phyloP scores from a whole-genome alignment of 2,329 filamentous ascomycete species.

The Penicillium sp. region DNA sequence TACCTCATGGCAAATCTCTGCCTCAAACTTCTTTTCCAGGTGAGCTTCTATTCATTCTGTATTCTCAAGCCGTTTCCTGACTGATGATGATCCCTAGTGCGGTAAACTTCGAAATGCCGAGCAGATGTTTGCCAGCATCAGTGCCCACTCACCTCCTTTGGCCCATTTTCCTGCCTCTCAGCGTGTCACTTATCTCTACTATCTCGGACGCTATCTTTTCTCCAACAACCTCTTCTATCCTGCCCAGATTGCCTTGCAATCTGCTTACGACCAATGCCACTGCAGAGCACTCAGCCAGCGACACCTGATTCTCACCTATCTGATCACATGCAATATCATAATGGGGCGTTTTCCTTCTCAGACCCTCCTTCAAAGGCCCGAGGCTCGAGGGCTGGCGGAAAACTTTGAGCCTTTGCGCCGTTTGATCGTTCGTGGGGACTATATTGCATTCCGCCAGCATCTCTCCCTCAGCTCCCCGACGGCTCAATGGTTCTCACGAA shows the following conservation, averaged over 20 bases:
- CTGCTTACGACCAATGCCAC: conserved; percentile 73
- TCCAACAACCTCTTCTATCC: conserved; percentile 76
- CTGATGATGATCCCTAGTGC: conserved; percentile 50
- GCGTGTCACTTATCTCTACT: conserved; percentile 88
- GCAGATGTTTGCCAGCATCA: conserved; percentile 85
- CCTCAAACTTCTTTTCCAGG: conserved; percentile 78
- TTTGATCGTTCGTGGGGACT: conserved; percentile 68
- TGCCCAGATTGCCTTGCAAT: conserved; percentile 68
- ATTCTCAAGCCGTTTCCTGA: background rate
- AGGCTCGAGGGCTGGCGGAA: conserved; percentile 59
- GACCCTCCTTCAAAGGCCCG: conserved; percentile 62
- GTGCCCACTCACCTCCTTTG: conserved; percentile 73
- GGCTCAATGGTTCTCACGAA: conserved; percentile 68
- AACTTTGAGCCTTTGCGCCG: conserved; percentile 69
- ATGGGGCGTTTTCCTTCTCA: conserved; percentile 74
- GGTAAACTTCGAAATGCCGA: conserved; percentile 76
- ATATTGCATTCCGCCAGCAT: conserved; percentile 65
- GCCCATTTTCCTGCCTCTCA: conserved; percentile 77
- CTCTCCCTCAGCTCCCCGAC: conserved; percentile 52
- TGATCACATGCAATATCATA: conserved; percentile 76
- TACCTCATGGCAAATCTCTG: conserved; percentile 91
- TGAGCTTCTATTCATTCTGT: conserved; percentile 33
- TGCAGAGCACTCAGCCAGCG: conserved; percentile 59
- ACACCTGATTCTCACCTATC: conserved; percentile 72
- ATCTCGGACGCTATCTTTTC: conserved; percentile 85